These are phyloP conservation scores for Populus ilicifolia DNA, from an alignment of 345 rosid genomes.

Conservation along the genomic window DNA sequence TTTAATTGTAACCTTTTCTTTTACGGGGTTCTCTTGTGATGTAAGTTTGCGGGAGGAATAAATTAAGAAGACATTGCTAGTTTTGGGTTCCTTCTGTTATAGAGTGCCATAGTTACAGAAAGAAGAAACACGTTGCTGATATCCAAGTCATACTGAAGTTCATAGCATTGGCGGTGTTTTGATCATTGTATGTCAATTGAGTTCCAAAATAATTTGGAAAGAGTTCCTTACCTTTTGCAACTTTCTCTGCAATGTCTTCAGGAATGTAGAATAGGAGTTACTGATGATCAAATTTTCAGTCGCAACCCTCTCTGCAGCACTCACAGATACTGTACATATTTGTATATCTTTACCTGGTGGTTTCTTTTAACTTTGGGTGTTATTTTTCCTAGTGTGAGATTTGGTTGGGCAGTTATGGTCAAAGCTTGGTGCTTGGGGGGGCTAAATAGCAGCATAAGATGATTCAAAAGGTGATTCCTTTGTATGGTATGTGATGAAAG, in stretches of 20 bases:
- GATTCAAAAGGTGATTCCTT: no score
- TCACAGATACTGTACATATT: background rate
- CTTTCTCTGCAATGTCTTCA: background rate
- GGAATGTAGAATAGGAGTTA: background rate
- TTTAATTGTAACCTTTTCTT: slow-evolving; percentile 1
- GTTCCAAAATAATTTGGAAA: background rate
- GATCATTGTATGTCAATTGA: background rate
- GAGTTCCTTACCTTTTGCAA: background rate
- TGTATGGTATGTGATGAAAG: no score
- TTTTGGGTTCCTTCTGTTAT: slow-evolving; percentile 13
- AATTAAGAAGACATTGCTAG: slow-evolving; percentile 4
- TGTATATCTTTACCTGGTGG: background rate
- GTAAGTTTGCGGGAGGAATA: slow-evolving; percentile 7
- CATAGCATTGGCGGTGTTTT: background rate
- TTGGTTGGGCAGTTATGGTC: background rate
- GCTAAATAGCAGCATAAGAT: no score
- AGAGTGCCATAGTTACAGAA: slow-evolving; percentile 7
- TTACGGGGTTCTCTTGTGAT: background rate
- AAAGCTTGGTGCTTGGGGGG: no score
- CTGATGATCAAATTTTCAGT: background rate
- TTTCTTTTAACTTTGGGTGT: background rate
- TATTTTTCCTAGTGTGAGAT: background rate
- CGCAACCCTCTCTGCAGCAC: background rate
- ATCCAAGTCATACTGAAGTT: background rate
- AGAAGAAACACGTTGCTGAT: background rate